These are phyloP conservation scores for Glycyrrhiza uralensis DNA, from an alignment of 306 rosid genomes.

Conservation along the genomic window DNA sequence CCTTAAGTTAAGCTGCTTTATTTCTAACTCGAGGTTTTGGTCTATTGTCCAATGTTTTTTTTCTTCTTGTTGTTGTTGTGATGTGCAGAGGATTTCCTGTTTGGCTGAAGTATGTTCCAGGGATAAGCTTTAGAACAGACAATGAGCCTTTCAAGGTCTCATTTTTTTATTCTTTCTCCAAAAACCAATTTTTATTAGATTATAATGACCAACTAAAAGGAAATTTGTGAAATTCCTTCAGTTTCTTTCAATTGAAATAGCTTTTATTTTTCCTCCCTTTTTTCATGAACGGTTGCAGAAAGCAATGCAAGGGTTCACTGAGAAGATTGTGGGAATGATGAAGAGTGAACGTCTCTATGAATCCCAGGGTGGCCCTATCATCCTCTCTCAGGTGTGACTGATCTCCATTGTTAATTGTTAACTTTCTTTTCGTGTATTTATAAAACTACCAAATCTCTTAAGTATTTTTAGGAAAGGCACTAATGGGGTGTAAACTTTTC, in stretches of 20 bases:
- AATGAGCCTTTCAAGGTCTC: conserved; percentile 96
- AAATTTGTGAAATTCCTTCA: background rate
- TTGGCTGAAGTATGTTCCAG: conserved; percentile 97
- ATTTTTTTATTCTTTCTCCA: background rate
- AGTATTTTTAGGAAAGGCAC: background rate
- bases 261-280: too few relatives aligned
- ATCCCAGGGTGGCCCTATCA: conserved; percentile 98
- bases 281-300: conserved; percentile 53
- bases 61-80: conserved; percentile 2
- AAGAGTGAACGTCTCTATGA: conserved; percentile 81
- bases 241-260: background rate
- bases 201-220: background rate
- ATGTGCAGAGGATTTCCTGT: conserved; percentile 92
- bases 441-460: background rate
- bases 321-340: conserved; percentile 95
- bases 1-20: conserved; percentile 10
- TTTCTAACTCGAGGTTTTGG: background rate
- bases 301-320: conserved; percentile 96
- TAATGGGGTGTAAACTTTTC: conserved; percentile 8
- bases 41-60: background rate
- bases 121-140: conserved; percentile 97
- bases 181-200: background rate
- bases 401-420: background rate
- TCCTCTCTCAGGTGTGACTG: conserved; percentile 96
- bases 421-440: conserved; percentile 2